Conservation (phyloP, 208 protist species). For the Crithidia sp. region DNA sequence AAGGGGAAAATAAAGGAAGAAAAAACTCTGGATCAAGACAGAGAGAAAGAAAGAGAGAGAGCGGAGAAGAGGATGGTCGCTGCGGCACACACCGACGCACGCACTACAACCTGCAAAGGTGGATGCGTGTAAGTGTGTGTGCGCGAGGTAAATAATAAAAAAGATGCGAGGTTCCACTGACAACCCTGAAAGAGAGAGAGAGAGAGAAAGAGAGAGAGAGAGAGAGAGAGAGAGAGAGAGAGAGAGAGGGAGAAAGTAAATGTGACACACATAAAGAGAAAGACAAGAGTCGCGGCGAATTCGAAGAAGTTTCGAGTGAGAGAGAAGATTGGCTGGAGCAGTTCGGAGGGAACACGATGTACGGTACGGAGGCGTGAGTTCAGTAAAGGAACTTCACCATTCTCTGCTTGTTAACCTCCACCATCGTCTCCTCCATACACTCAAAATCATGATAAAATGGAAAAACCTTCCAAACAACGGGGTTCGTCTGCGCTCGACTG, state of each 20-base stretch:
- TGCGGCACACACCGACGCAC: not conserved
- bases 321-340: too few relatives aligned
- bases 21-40: not conserved
- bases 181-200: not conserved
- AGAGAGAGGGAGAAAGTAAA: not conserved
- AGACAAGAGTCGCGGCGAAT: not conserved
- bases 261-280: not conserved
- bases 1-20: not conserved
- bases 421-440: too few relatives aligned
- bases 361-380: too few relatives aligned
- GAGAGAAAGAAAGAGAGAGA: conserved; percentile 1
- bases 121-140: not conserved
- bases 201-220: not conserved
- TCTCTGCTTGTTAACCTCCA: too few relatives aligned
- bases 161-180: not conserved
- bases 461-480: too few relatives aligned
- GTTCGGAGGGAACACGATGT: too few relatives aligned
- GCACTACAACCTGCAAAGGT: too few relatives aligned
- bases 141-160: not conserved
- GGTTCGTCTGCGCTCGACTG: too few relatives aligned
- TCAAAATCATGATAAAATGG: too few relatives aligned
- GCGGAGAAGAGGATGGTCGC: not conserved
- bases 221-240: not conserved
- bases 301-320: too few relatives aligned
- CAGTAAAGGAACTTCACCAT: too few relatives aligned